A percentile compares a stretch with the other conserved stretches of the same genome.
These are phyloP conservation scores for Botrytis cinerea DNA, from an alignment of 2,329 filamentous ascomycete species.

Conservation along the genomic window DNA sequence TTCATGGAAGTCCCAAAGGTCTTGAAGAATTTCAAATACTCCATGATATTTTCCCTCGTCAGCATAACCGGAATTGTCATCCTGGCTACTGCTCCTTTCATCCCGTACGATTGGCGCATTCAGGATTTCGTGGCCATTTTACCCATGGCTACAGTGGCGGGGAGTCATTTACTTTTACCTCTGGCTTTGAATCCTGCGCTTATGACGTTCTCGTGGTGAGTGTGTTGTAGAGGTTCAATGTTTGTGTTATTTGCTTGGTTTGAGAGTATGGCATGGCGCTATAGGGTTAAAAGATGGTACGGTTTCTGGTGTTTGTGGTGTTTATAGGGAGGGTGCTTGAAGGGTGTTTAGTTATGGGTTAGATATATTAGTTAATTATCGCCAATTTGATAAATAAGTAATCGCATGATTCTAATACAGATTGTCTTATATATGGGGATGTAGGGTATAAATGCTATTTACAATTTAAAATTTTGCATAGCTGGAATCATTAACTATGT, in stretches of 20 bases:
- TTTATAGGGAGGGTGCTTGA: too few relatives aligned
- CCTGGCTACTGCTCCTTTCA: conserved; percentile 61
- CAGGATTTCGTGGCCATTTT: conserved; percentile 74
- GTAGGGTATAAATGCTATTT: too few relatives aligned
- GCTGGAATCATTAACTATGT: too few relatives aligned
- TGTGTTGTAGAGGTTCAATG: fast-evolving
- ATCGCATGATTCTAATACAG: too few relatives aligned
- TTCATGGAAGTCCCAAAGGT: conserved; percentile 83
- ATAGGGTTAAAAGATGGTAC: too few relatives aligned
- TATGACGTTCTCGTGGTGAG: conserved; percentile 77
- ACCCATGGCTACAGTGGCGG: conserved; percentile 71
- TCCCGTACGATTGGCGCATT: conserved; percentile 67
- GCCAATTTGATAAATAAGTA: too few relatives aligned
- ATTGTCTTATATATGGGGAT: too few relatives aligned
- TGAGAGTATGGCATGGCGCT: too few relatives aligned
- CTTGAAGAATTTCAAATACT: conserved; percentile 67
- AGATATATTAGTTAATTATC: too few relatives aligned
- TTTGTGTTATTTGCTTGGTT: neutral
- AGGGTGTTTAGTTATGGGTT: too few relatives aligned
- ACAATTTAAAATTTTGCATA: too few relatives aligned
- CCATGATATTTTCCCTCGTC: conserved; percentile 41
- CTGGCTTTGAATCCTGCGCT: conserved; percentile 75
- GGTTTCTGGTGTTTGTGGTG: too few relatives aligned
- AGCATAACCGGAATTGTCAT: conserved; percentile 64
- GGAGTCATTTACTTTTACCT: conserved; percentile 69